A percentile compares a stretch with the other conserved stretches of the same genome.
These are phyloP conservation scores for Escallonia rubra DNA, from an alignment of 129 eudicot genomes.

Conservation along the genomic window DNA sequence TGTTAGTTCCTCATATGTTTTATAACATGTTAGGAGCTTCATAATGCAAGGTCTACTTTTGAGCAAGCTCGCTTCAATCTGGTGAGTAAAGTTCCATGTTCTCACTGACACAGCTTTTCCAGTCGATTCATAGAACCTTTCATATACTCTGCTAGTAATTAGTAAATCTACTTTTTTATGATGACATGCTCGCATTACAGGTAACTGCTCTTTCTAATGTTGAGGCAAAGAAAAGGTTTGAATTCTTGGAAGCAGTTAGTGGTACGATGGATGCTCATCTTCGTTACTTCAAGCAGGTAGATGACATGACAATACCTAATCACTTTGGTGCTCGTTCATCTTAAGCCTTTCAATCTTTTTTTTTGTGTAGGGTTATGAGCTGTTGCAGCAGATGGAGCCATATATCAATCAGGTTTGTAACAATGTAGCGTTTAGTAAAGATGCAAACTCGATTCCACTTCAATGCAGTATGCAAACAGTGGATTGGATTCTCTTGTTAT, in stretches of 20 bases:
- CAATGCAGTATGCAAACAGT: background rate
- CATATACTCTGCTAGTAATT: background rate
- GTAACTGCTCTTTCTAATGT: conserved; percentile 91
- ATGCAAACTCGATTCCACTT: conserved; percentile 1
- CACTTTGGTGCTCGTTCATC: conserved; percentile 5
- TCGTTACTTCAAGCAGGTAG: conserved; percentile 95
- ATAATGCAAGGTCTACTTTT: conserved; percentile 85
- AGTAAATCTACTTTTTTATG: conserved; percentile 11
- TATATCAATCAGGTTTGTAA: conserved; percentile 82
- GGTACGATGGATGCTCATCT: conserved; percentile 99
- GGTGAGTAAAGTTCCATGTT: conserved; percentile 37
- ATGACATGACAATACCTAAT: background rate
- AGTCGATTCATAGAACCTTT: conserved; percentile 4
- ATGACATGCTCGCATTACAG: conserved; percentile 27
- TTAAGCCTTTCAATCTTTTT: conserved; percentile 6
- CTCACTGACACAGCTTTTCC: background rate
- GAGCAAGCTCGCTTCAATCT: conserved; percentile 97
- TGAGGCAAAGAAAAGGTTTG: conserved; percentile 97
- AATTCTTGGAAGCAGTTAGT: conserved; percentile 96
- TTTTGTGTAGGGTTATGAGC: conserved; percentile 80
- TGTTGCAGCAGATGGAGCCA: conserved; percentile 99
- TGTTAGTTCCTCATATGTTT: conserved; percentile 10
- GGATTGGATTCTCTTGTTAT: too few species aligned
- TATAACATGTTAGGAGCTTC: conserved; percentile 69
- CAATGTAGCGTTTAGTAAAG: conserved; percentile 7